Conservation (phyloP, 306 rosid species). For the Parietaria judaica region DNA sequence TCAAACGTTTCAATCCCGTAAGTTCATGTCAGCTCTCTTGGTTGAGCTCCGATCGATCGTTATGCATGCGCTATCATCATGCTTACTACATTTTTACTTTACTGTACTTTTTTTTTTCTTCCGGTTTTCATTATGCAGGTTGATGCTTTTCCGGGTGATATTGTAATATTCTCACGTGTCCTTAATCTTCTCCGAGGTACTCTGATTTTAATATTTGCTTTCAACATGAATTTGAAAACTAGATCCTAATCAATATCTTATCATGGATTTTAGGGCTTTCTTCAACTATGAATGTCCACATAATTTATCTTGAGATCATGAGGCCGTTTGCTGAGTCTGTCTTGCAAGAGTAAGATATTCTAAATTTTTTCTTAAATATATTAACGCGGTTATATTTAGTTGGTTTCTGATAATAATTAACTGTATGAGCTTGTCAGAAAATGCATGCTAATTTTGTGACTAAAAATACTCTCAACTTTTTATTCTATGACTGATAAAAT, state of each 20-base stretch:
- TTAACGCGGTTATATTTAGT: conserved; percentile 14
- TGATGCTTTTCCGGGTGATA: conserved; percentile 99
- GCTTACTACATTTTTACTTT: conserved; percentile 6
- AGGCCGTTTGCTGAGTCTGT: conserved; percentile 94
- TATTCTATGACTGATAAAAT: no score
- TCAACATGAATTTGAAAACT: conserved; percentile 6
- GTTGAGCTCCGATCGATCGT: conserved; percentile 15
- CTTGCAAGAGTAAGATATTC: conserved; percentile 62
- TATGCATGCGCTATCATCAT: conserved; percentile 4
- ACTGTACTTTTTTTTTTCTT: conserved; percentile 11
- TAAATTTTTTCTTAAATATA: conserved; percentile 7
- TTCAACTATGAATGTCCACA: conserved; percentile 70
- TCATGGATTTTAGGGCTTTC: conserved; percentile 69
- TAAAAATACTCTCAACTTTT: no score
- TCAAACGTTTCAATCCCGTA: conserved; percentile 93
- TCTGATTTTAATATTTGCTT: conserved; percentile 13
- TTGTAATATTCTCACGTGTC: conserved; percentile 86
- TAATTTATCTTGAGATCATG: conserved; percentile 85
- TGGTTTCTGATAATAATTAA: conserved; percentile 21
- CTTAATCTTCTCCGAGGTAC: conserved; percentile 95
- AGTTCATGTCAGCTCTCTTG: conserved; percentile 31
- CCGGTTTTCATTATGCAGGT: conserved; percentile 30
- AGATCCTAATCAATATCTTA: conserved; percentile 17
- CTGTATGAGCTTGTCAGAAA: conserved; percentile 3
- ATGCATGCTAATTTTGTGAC: no score